phyloP scores from a whole-genome alignment of 257 asterid genomes.

The Henckelia pumila region DNA sequence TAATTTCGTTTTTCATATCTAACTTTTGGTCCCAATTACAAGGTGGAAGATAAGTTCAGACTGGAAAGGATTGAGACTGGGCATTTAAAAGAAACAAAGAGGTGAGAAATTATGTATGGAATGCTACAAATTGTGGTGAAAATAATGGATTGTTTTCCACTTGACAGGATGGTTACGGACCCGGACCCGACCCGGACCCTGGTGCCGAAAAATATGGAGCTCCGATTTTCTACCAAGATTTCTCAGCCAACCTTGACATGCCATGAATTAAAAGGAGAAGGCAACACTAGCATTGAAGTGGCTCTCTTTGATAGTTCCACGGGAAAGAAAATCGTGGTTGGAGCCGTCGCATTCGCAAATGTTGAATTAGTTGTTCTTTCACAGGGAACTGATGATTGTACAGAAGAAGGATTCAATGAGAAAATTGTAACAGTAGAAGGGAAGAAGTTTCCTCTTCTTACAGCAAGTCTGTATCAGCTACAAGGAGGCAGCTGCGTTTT shows the following conservation, averaged over 20 bases:
- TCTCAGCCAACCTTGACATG: constrained; percentile 35
- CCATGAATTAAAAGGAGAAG: constrained; percentile 41
- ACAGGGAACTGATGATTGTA: constrained; percentile 30
- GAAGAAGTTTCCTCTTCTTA: constrained; percentile 35
- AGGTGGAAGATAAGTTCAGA: neutral
- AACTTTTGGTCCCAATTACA: neutral
- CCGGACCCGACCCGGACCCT: neutral
- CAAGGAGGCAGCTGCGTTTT: constrained; percentile 36
- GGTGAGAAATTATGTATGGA: neutral
- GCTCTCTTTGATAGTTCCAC: constrained; percentile 36
- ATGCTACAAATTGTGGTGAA: no score
- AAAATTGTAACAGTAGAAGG: constrained; percentile 32
- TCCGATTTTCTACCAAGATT: constrained; percentile 33
- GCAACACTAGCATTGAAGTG: constrained; percentile 25
- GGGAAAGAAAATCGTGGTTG: constrained; percentile 32
- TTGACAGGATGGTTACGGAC: neutral
- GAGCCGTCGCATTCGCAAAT: constrained; percentile 39
- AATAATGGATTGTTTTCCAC: neutral
- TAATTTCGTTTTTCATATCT: no score
- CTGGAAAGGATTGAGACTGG: neutral
- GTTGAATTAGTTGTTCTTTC: constrained; percentile 40
- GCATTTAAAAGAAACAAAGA: neutral
- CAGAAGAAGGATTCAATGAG: constrained; percentile 29
- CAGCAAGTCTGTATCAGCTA: constrained; percentile 32
- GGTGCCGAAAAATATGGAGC: constrained; percentile 30